Base-by-base conservation (phyloP, 208 protist species). In the Leishmania arabica region DNA sequence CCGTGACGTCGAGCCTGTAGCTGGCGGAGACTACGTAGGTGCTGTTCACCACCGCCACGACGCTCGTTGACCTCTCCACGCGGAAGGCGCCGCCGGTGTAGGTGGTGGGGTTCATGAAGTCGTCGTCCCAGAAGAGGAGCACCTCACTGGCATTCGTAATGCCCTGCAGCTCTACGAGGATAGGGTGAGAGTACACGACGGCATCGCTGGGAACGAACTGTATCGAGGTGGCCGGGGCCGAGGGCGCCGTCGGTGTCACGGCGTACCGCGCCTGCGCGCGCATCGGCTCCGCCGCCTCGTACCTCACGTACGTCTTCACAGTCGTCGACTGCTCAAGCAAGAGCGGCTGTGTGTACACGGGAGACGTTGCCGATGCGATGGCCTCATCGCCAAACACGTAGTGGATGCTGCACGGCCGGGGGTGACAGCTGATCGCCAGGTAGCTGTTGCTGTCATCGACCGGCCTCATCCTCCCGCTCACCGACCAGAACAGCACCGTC, bases 371-470 rank as follows among this genome's bases (percentile, higher is more conserved):
- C 0, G 78, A 79, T 5, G 77, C 80, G 19, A 88, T 64, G 42
- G 65, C 75, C 53, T 69, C 79, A 17, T 76, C 85, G 49, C 90
- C 86, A 24, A 92, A 75, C 31, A 85, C 81, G 84, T 92, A 95
- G 85, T 95, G 85, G n/a, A 95, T 49, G 56, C 73, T 64, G 86
- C 91, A 95, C 51, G 91, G 89, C 0, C 69, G 64, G 21, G 89
- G 89, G 75, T 73, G 91, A 84, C 91, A 95, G 53, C 81, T 62
- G 45, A 92, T 51, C 34, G 42, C 76, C 19, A 95, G 81, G 34
- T 76, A 87, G 75, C 83, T 87, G 37, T 73, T n/a, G 40, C 75
- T 75, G 54, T 81, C 78, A 54, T 89, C 80, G 15, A 72, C 51
- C 13, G 40, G 40, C 11, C 92, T 17, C 19, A 42, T 53, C 1